Evolutionary conservation across 495 filamentous ascomycete genomes (phyloP).

Genomic region (Apiosordaria backusii): DNA sequence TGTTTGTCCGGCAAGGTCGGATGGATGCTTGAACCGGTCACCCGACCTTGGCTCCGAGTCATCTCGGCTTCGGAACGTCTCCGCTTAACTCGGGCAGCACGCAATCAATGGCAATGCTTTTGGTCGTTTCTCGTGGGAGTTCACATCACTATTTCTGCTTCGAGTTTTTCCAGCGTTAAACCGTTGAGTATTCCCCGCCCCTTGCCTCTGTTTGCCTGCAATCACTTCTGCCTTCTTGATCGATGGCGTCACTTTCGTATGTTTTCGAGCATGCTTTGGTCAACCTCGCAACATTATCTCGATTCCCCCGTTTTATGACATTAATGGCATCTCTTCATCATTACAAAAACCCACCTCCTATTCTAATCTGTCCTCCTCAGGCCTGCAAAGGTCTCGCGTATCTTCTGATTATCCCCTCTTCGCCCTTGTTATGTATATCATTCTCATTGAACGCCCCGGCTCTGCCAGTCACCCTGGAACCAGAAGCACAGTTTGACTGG

Average conservation of each 20-base stretch:
- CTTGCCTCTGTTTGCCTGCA: no score
- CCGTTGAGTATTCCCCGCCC: no score
- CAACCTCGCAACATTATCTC: no score
- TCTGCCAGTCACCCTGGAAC: neutral
- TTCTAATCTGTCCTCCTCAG: neutral
- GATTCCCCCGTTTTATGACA: neutral
- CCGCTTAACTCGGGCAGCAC: neutral
- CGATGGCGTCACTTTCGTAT: no score
- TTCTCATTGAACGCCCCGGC: neutral
- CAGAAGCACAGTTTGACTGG: slow-evolving; percentile 1
- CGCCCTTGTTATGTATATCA: neutral
- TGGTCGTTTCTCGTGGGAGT: neutral
- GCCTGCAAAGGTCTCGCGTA: neutral
- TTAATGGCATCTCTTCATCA: neutral
- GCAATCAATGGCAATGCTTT: slow-evolving; percentile 1
- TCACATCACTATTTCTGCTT: neutral
- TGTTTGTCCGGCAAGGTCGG: neutral
- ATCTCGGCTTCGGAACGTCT: neutral
- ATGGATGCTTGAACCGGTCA: neutral
- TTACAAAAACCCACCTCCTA: neutral
- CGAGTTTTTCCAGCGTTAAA: neutral
- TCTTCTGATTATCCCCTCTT: neutral
- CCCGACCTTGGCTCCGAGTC: neutral
- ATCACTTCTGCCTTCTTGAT: no score
- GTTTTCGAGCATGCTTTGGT: no score